These are phyloP conservation scores for Penicillium macrosclerotiorum DNA, from an alignment of 495 filamentous ascomycete genomes.

Conservation along the genomic window DNA sequence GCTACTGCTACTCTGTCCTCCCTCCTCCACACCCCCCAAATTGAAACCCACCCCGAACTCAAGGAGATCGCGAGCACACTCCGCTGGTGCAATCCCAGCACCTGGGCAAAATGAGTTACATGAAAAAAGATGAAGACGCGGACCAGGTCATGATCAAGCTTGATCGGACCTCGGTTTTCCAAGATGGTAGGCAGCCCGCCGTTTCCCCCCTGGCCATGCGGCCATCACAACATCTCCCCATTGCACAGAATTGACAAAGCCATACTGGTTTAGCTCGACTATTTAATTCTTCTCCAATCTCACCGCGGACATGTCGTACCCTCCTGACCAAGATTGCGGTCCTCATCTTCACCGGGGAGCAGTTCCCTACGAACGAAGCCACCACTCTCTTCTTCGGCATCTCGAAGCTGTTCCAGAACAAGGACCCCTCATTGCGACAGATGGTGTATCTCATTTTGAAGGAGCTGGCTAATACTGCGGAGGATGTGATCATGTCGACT, in stretches of 20 bases:
- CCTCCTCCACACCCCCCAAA: slow-evolving; percentile 20
- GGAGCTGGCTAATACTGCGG: slow-evolving; percentile 92
- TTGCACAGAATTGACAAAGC: slow-evolving; percentile 17
- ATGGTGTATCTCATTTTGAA: slow-evolving; percentile 99
- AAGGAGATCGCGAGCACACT: slow-evolving; percentile 24
- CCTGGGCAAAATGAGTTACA: slow-evolving; percentile 76
- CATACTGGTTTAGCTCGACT: slow-evolving; percentile 71
- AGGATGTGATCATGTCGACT: slow-evolving; percentile 99
- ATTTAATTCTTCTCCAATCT: slow-evolving; percentile 95
- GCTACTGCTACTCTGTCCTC: slow-evolving; percentile 28
- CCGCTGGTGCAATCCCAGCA: slow-evolving; percentile 38
- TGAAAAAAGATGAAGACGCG: slow-evolving; percentile 98
- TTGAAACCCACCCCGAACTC: slow-evolving; percentile 18
- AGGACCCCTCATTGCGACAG: slow-evolving; percentile 95
- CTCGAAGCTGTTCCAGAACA: slow-evolving; percentile 99
- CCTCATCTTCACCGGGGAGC: slow-evolving; percentile 94
- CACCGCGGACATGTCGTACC: slow-evolving; percentile 90
- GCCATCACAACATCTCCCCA: slow-evolving; percentile 10
- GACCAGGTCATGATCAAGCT: slow-evolving; percentile 91
- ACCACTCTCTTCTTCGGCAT: slow-evolving; percentile 99
- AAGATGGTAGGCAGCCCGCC: slow-evolving; percentile 73
- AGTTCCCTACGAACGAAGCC: slow-evolving; percentile 94
- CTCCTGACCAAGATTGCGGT: slow-evolving; percentile 97
- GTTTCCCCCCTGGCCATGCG: slow-evolving; percentile 23
- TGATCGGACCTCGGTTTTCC: slow-evolving; percentile 96